Evolutionary conservation across 306 rosid species (phyloP), one percentile per base, ranked within the genome.

Genomic region (Canavalia gladiata): DNA sequence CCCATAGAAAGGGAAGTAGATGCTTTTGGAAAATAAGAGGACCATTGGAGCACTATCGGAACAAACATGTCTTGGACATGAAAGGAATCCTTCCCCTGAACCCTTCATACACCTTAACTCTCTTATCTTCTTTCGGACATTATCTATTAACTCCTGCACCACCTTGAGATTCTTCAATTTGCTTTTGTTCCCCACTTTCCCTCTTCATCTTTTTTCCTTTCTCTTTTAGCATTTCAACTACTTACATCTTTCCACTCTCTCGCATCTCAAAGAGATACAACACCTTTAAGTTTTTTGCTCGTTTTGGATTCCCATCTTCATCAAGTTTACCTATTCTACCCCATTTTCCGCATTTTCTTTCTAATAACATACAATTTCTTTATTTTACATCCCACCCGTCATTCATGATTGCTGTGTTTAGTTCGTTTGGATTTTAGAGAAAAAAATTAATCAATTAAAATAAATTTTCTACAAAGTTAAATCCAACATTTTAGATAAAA

Each of bases 1-100:
- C 52, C 56, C 41, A 75, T 66, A 76, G 82, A 80, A 88, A 78
- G 82, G 11, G 77, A 78, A 72, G 49, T 58, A 9, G 65, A 77
- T 84, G 85, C 87, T 84, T 84, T 82, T 50, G 33, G 80, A 66
- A 75, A 80, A 71, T 28, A 77, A 74, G 78, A 85, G 91, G 93
- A 79, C 86, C 89, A 84, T 70, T 81, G 56, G 46, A 74, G 84
- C 88, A 89, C 88, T 76, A 67, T 62, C 49, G 54, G 59, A 58
- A 68, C 63, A 81, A 86, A 89, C 90, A 88, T 86, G 92, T 74
- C 85, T 82, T 63, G 74, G 88, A 76, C 87, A 79, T 74, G 70
- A 85, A 83, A 35, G 79, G 80, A 84, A 72, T 83, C 72, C 74
- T 62, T 66, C 18, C 31, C 46, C 8, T 42, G 34, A 72, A 60